Base-by-base conservation (phyloP, 257 asterid species). In the Scutellaria minor region DNA sequence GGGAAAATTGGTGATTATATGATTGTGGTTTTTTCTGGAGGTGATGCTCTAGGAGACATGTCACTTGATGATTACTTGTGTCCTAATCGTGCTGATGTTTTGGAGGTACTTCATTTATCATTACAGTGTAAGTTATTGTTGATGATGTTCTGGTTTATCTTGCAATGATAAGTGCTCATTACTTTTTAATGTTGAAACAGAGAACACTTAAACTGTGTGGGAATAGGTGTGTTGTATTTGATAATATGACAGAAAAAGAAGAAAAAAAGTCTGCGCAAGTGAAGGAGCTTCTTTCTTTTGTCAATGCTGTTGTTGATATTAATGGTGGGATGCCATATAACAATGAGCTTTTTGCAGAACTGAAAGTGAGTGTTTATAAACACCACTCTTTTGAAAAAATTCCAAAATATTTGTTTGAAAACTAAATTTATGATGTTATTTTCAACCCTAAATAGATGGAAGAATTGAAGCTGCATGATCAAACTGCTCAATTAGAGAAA, bases 1-100 rank as follows among this genome's bases (percentile, higher is more conserved):
- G 39, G 54, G 67, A 82, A 86, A 63, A 83, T 93, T 41, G 76
- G 76, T 35, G 85, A 90, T 24, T 87, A 86, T 60, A 87, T 87
- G 90, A 85, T 89, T 65, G 59, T 93, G 13, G 89, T 93, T 61
- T 88, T 90, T 58, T 74, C 97, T 9, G 87, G 89, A 9, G 98
- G 96, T 37, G 98, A 93, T 80, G 86, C 71, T 4, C 88, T 87
- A 35, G 88, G 82, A 39, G 85, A 85, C 1, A 84, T 71, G 70
- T 80, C 85, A 15, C 71, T 90, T 54, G 90, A 84, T 47, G 87
- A 80, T 66, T 87, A 75, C 69, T 81, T 90, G 80, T 80, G 87
- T 45, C 74, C 82, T 53, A 65, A 72, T 68, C 84, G 85, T 66
- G 86, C 94, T 4, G 83, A 82, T 68, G 86, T 73, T 2, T 82